Evolutionary conservation across 208 protist species (phyloP), one percentile per base, ranked within the genome.

Genomic region (Trypanosoma mega): DNA sequence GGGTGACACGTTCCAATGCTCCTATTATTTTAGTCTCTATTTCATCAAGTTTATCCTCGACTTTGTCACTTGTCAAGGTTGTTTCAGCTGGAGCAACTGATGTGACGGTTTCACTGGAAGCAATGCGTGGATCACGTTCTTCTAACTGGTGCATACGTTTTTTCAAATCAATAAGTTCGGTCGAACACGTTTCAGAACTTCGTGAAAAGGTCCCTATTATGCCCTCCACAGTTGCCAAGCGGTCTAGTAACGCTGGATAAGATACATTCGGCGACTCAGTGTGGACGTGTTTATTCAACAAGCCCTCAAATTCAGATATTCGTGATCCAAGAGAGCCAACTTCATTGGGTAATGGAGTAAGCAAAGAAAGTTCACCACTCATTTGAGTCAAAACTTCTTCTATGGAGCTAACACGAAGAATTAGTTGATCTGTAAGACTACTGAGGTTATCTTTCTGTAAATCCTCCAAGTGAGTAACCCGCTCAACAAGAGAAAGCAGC

Each of bases 381-480:
- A 12, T 39, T 24, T 63, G 33, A 54, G 12, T 21, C 27, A 53
- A 26, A 26, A 34, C 14, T 7, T 16, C 21, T 24, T 53, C 56
- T 8, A 53, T 9, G 41, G 45, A 51, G 12, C 43, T 3, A 21
- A 63, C 30, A 53, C 56, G 56, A 43, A 18, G n/a, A n/a, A n/a
- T n/a, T n/a, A n/a, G n/a, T n/a, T n/a, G n/a, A n/a, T n/a, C n/a
- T n/a, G n/a, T n/a, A n/a, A n/a, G n/a, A n/a, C n/a, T n/a, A n/a
- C n/a, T n/a, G n/a, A n/a, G n/a, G n/a, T n/a, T n/a, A 60, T 48
- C 26, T 37, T 60, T 49, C 5, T 30, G 16, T 8, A 47, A 21
- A 31, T 50, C 54, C 24, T 62, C 56, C 31, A 52, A 20, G 5
- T 27, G n/a, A 23, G 14, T 39, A 20, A 62, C 56, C 49, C 56